Conservation (phyloP, 805 yeast genomes). For the Ogataea wickerhamii region DNA sequence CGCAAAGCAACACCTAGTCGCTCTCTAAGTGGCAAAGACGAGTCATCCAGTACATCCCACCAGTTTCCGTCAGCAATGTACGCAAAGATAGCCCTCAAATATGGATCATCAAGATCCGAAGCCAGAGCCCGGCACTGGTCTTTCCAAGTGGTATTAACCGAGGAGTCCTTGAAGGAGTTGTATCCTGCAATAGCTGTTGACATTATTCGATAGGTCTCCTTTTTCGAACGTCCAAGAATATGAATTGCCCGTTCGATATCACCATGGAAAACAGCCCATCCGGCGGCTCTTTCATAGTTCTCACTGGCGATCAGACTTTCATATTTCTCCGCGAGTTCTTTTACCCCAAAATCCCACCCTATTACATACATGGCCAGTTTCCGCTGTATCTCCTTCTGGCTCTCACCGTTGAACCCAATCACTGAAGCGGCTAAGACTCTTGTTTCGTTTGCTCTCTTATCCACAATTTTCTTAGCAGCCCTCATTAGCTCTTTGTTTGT, state of each 20-base stretch:
- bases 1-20: constrained; percentile 87
- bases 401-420: constrained; percentile 41
- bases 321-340: constrained; percentile 71
- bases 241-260: constrained; percentile 77
- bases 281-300: constrained; percentile 86
- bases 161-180: constrained; percentile 56
- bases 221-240: constrained; percentile 70
- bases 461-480: constrained; percentile 51
- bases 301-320: constrained; percentile 53
- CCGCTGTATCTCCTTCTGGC: constrained; percentile 60
- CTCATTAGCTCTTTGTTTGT: constrained; percentile 41
- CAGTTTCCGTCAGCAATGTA: constrained; percentile 91
- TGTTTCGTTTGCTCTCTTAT: constrained; percentile 40
- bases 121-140: constrained; percentile 89
- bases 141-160: constrained; percentile 78
- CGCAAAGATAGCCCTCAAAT: constrained; percentile 87
- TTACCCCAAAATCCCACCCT: constrained; percentile 83
- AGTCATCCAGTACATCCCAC: constrained; percentile 93
- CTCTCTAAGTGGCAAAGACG: constrained; percentile 82
- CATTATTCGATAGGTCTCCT: constrained; percentile 68
- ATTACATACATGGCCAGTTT: constrained; percentile 76
- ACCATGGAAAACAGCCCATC: constrained; percentile 95
- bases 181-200: constrained; percentile 95
- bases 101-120: constrained; percentile 85
- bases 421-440: constrained; percentile 40